phyloP scores from a whole-genome alignment of 345 rosid genomes.

The Chamaenerion angustifolium region DNA sequence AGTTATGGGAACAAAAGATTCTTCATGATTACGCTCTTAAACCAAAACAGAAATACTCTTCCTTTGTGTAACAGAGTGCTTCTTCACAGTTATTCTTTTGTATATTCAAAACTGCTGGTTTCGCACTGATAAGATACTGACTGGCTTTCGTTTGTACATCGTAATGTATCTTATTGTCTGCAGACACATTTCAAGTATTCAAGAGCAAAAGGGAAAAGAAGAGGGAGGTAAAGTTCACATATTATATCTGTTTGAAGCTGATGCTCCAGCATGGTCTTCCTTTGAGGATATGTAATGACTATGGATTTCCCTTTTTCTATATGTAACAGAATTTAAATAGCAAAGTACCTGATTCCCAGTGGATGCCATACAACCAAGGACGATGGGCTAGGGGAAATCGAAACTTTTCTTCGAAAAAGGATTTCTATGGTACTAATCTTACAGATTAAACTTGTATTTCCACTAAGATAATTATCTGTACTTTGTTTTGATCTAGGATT shows the following conservation, averaged over 20 bases:
- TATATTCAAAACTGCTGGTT: too few relatives aligned
- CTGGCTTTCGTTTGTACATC: too few relatives aligned
- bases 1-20: too few relatives aligned
- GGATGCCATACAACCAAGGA: slow-evolving; percentile 17
- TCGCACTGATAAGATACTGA: too few relatives aligned
- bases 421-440: neutral
- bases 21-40: too few relatives aligned
- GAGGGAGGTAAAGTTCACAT: slow-evolving; percentile 42
- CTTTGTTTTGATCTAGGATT: neutral
- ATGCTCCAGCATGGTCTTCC: too few relatives aligned
- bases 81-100: too few relatives aligned
- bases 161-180: slow-evolving; percentile 7
- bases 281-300: neutral
- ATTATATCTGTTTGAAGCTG: neutral
- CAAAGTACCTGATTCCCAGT: slow-evolving; percentile 9
- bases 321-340: slow-evolving; percentile 15
- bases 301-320: neutral
- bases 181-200: slow-evolving; percentile 94
- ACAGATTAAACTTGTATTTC: neutral
- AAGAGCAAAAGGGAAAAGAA: slow-evolving; percentile 47
- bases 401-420: slow-evolving; percentile 24
- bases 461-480: neutral
- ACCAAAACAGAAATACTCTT: too few relatives aligned
- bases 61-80: too few relatives aligned
- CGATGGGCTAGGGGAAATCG: slow-evolving; percentile 31